Evolutionary conservation across 1,139 yeast species (phyloP).

Genomic region (Pichia sp.): DNA sequence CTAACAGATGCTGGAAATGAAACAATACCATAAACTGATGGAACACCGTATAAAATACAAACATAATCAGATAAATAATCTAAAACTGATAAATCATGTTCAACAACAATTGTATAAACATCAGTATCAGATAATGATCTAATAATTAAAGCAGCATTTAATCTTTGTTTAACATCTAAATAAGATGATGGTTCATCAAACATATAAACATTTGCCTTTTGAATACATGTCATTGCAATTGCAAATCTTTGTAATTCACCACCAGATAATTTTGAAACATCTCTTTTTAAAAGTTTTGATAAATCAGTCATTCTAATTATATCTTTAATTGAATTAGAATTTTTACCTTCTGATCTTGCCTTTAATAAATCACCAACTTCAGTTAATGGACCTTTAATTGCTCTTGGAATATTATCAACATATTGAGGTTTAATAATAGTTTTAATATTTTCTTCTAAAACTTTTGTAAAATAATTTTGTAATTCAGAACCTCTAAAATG

Average conservation of each 20-base stretch:
- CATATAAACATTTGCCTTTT: constrained; percentile 93
- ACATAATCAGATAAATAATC: constrained; percentile 95
- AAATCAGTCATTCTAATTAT: constrained; percentile 69
- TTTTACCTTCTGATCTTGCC: constrained; percentile 62
- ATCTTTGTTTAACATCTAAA: constrained; percentile 96
- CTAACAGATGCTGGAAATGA: constrained; percentile 93
- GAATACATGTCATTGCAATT: constrained; percentile 94
- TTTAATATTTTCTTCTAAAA: constrained; percentile 86
- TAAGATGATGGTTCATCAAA: constrained; percentile 99
- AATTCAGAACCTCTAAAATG: constrained; percentile 95
- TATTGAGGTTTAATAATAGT: constrained; percentile 97
- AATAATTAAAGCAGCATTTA: constrained; percentile 92
- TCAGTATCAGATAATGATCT: constrained; percentile 75
- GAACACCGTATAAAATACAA: constrained; percentile 94
- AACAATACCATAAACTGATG: constrained; percentile 97
- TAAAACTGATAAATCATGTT: constrained; percentile 95
- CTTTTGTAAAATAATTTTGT: constrained; percentile 91
- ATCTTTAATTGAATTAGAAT: constrained; percentile 45
- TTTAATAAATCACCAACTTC: constrained; percentile 81
- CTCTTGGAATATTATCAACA: constrained; percentile 94
- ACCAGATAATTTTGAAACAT: constrained; percentile 85
- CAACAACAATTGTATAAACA: constrained; percentile 87
- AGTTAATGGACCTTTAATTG: constrained; percentile 84
- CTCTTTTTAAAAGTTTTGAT: constrained; percentile 69
- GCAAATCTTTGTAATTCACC: constrained; percentile 99